Evolutionary conservation across 192 early-diverging fungal genomes (phyloP).

Genomic region (Backusella australiensis): DNA sequence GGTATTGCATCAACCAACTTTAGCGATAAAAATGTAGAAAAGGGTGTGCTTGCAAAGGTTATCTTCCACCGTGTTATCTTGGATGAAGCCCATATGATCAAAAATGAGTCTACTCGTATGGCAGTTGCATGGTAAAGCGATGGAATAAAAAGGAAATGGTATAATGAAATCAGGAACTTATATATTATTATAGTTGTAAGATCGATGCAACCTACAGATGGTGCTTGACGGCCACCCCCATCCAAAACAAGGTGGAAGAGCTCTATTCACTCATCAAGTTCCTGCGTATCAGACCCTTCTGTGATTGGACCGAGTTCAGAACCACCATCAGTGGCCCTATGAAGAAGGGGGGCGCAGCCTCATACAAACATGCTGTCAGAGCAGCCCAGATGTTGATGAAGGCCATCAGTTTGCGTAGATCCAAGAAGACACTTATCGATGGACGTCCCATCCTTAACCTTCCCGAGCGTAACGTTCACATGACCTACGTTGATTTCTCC

Average conservation of each 20-base stretch:
- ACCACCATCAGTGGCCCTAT: slow-evolving; percentile 41
- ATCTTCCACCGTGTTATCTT: slow-evolving; percentile 44
- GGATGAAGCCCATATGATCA: slow-evolving; percentile 66
- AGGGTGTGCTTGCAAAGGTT: slow-evolving; percentile 26
- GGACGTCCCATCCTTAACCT: slow-evolving; percentile 67
- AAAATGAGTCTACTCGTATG: slow-evolving; percentile 44
- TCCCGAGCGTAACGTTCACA: slow-evolving; percentile 51
- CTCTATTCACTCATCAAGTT: slow-evolving; percentile 64
- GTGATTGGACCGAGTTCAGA: slow-evolving; percentile 49
- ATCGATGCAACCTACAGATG: slow-evolving; percentile 54
- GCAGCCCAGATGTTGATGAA: slow-evolving; percentile 57
- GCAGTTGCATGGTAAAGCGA: slow-evolving; percentile 38
- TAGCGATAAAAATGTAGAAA: neutral
- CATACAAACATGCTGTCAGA: slow-evolving; percentile 37
- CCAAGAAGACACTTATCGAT: slow-evolving; percentile 59
- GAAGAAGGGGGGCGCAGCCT: slow-evolving; percentile 13
- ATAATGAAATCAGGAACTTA: neutral
- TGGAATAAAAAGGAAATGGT: neutral
- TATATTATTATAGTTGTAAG: slow-evolving; percentile 19
- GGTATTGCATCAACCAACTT: slow-evolving; percentile 32
- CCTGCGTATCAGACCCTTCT: slow-evolving; percentile 57
- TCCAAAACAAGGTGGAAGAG: slow-evolving; percentile 69
- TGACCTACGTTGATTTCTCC: slow-evolving; percentile 46
- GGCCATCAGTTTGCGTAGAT: slow-evolving; percentile 58
- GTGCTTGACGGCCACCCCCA: slow-evolving; percentile 58